phyloP scores from a whole-genome alignment of 163 green algal genomes.

The Scenedesmus sp. region DNA sequence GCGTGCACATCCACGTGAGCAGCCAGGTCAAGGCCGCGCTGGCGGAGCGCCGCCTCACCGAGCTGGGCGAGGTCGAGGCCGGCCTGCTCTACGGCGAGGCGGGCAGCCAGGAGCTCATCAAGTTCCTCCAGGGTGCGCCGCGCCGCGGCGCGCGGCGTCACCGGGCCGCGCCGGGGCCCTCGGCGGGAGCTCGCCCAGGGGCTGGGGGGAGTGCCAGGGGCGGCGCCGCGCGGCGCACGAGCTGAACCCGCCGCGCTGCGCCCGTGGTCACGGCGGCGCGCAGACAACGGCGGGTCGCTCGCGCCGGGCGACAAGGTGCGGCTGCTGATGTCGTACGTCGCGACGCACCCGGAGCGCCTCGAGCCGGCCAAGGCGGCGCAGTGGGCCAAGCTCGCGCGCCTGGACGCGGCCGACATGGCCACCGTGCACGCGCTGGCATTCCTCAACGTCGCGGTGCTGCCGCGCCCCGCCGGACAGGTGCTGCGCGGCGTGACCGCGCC shows the following conservation, averaged over 20 bases:
- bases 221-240: too few species aligned
- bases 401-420: slow-evolving; percentile 81
- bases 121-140: slow-evolving; percentile 45
- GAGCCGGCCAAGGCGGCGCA: slow-evolving; percentile 77
- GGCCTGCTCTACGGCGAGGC: slow-evolving; percentile 93
- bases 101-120: slow-evolving; percentile 88
- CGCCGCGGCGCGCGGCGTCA: too few species aligned
- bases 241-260: too few species aligned
- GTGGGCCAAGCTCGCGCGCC: slow-evolving; percentile 87
- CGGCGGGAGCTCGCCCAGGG: too few species aligned
- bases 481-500: too few species aligned
- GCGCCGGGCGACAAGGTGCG: slow-evolving; percentile 82
- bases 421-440: slow-evolving; percentile 87
- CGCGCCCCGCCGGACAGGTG: too few species aligned
- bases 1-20: slow-evolving; percentile 75
- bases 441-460: slow-evolving; percentile 85
- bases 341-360: slow-evolving; percentile 95
- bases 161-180: too few species aligned
- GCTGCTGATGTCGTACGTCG: slow-evolving; percentile 92
- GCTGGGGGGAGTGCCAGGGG: too few species aligned
- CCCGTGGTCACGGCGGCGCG: too few species aligned
- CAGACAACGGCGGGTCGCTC: slow-evolving; percentile 48
- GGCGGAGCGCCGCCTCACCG: slow-evolving; percentile 69
- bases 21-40: slow-evolving; percentile 70
- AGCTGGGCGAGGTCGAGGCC: slow-evolving; percentile 91